phyloP scores from a whole-genome alignment of 2,329 filamentous ascomycete genomes.

The Colletotrichum sp. region DNA sequence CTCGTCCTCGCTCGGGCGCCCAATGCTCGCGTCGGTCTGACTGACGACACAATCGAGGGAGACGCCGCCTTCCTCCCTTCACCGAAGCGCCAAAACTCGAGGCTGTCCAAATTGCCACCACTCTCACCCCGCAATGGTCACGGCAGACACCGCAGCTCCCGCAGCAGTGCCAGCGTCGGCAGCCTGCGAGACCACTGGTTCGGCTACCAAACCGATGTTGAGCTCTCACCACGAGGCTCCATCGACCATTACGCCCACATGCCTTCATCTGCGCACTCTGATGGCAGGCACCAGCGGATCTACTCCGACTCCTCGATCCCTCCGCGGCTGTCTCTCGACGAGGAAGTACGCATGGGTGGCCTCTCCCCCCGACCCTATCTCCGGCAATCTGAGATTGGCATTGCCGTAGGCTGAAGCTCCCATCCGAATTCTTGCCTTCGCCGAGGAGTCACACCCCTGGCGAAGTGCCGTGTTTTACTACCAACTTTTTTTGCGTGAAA shows the following conservation, averaged over 20 bases:
- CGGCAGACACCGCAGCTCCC: constrained; percentile 46
- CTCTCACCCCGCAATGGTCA: constrained; percentile 32
- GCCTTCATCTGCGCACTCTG: constrained; percentile 21
- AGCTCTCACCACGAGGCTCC: constrained; percentile 39
- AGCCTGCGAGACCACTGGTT: constrained; percentile 47
- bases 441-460: background rate
- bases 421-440: background rate
- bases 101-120: constrained; percentile 55
- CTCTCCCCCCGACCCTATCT: constrained; percentile 55
- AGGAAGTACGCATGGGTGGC: constrained; percentile 49
- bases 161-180: constrained; percentile 49
- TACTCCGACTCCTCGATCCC: constrained; percentile 50
- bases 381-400: constrained; percentile 54
- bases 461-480: background rate
- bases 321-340: constrained; percentile 48
- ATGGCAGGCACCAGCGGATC: constrained; percentile 38
- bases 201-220: constrained; percentile 37
- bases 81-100: constrained; percentile 57
- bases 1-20: constrained; percentile 64
- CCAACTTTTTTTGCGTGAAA: background rate
- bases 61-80: constrained; percentile 62
- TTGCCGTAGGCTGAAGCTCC: constrained; percentile 56
- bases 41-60: constrained; percentile 65
- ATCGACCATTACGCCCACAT: constrained; percentile 28
- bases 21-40: constrained; percentile 66